Evolutionary conservation across 768 basidiomycete species (phyloP).

Genomic region (Pleurotus djamor): DNA sequence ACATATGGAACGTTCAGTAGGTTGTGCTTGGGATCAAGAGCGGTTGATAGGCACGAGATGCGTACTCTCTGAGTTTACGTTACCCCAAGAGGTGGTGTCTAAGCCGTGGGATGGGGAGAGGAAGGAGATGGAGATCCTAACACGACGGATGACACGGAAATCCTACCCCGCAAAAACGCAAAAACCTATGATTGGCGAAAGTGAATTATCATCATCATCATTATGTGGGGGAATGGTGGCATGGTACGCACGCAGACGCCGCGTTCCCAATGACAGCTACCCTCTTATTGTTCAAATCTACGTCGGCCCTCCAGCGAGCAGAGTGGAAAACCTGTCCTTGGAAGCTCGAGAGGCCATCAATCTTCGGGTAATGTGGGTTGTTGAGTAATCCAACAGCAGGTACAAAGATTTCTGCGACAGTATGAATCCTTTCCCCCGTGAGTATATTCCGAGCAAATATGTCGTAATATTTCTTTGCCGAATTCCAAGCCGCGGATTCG

Average conservation of each 20-base stretch:
- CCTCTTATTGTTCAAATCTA: constrained; percentile 39
- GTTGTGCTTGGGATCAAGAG: no score
- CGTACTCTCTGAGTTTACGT: no score
- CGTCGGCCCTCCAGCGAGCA: constrained; percentile 40
- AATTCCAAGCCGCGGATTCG: constrained; percentile 43
- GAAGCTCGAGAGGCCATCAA: constrained; percentile 36
- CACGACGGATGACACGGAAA: no score
- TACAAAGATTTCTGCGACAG: constrained; percentile 44
- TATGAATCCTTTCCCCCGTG: constrained; percentile 24
- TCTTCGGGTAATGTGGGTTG: constrained; percentile 31
- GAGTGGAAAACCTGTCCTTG: constrained; percentile 53
- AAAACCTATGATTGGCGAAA: no score
- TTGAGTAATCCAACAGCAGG: constrained; percentile 49
- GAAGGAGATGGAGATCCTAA: no score
- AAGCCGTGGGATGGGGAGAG: no score
- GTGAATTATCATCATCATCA: no score
- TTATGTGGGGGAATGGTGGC: no score
- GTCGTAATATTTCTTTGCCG: constrained; percentile 28
- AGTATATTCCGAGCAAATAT: constrained; percentile 28
- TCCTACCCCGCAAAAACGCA: no score
- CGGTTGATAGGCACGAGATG: no score
- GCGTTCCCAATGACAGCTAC: constrained; percentile 63
- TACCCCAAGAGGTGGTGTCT: no score
- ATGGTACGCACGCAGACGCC: constrained; percentile 40
- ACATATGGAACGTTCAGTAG: no score